A percentile compares a stretch with the other conserved stretches of the same genome.
Evolutionary conservation across 805 yeast genomes (phyloP).

Genomic region (Komagataella kurtzmanii): DNA sequence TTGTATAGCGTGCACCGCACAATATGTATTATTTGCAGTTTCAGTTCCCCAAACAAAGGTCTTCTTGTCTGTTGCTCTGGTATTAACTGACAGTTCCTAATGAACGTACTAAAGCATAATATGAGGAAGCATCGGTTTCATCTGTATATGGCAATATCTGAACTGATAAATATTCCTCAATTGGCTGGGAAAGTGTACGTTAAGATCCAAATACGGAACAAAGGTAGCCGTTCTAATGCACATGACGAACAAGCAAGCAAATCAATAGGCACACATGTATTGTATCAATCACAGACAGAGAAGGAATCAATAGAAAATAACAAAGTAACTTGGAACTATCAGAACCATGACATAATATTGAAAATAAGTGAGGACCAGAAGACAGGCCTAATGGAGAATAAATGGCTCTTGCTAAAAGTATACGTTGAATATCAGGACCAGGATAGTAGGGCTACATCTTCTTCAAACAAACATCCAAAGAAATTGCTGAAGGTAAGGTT

Average conservation of each 20-base stretch:
- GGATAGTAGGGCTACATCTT: constrained; percentile 9
- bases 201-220: constrained; percentile 18
- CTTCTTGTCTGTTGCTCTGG: neutral
- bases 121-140: constrained; percentile 31
- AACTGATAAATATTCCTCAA: constrained; percentile 77
- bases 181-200: constrained; percentile 55
- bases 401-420: constrained; percentile 26
- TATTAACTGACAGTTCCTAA: neutral
- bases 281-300: constrained; percentile 24
- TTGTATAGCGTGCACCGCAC: neutral
- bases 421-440: constrained; percentile 14
- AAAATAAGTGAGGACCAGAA: constrained; percentile 25
- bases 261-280: neutral
- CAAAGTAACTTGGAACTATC: constrained; percentile 33
- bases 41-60: neutral
- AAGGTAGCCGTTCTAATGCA: constrained; percentile 2
- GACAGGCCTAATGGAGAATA: constrained; percentile 25
- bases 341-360: constrained; percentile 16
- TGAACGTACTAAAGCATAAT: neutral
- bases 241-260: neutral
- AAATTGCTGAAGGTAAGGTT: constrained; percentile 27
- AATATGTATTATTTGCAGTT: neutral
- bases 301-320: constrained; percentile 33
- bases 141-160: constrained; percentile 44
- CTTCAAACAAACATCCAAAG: neutral